A percentile compares a stretch with the other conserved stretches of the same genome.
Conservation (phyloP, 495 filamentous ascomycete species). For the Aspergillus taichungensis region DNA sequence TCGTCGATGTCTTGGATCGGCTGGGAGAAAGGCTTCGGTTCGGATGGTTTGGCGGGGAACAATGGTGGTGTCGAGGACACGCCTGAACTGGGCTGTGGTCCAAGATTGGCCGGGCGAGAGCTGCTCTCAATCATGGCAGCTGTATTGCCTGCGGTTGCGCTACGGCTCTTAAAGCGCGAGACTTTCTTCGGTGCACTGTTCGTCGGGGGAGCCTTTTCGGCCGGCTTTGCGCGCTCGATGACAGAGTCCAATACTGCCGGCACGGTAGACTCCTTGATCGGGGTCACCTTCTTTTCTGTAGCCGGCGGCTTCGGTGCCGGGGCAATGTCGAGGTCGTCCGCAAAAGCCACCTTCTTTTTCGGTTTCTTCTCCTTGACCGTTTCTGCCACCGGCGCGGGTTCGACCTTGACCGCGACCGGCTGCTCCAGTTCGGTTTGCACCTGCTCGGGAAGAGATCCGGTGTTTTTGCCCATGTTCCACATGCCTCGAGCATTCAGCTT, state of each 20-base stretch:
- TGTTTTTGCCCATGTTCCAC: slow-evolving; percentile 44
- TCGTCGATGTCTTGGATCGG: slow-evolving; percentile 31
- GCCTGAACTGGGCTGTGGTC: slow-evolving; percentile 7
- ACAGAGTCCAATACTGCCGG: slow-evolving; percentile 36
- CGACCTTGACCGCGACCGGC: slow-evolving; percentile 12
- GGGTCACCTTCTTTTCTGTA: slow-evolving; percentile 20
- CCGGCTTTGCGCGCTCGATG: slow-evolving; percentile 33
- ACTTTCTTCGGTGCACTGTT: slow-evolving; percentile 29
- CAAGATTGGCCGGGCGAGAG: slow-evolving; percentile 9
- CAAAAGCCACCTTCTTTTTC: slow-evolving; percentile 74
- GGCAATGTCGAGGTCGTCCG: slow-evolving; percentile 65
- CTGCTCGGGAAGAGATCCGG: slow-evolving; percentile 23
- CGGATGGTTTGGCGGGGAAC: slow-evolving; percentile 34
- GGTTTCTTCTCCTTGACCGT: slow-evolving; percentile 22
- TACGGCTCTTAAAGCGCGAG: slow-evolving; percentile 36
- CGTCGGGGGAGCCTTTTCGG: slow-evolving; percentile 8
- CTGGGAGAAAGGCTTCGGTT: slow-evolving; percentile 38
- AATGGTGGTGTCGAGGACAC: slow-evolving; percentile 21
- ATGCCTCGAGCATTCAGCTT: slow-evolving; percentile 51
- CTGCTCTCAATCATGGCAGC: slow-evolving; percentile 2
- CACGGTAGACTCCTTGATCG: slow-evolving; percentile 27
- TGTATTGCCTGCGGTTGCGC: slow-evolving; percentile 3
- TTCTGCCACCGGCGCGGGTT: slow-evolving; percentile 3
- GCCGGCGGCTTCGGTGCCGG: slow-evolving; percentile 25
- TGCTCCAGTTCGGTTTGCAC: slow-evolving; percentile 24